These are phyloP conservation scores for Lonicera japonica DNA, from an alignment of 129 eudicot genomes.

Conservation along the genomic window DNA sequence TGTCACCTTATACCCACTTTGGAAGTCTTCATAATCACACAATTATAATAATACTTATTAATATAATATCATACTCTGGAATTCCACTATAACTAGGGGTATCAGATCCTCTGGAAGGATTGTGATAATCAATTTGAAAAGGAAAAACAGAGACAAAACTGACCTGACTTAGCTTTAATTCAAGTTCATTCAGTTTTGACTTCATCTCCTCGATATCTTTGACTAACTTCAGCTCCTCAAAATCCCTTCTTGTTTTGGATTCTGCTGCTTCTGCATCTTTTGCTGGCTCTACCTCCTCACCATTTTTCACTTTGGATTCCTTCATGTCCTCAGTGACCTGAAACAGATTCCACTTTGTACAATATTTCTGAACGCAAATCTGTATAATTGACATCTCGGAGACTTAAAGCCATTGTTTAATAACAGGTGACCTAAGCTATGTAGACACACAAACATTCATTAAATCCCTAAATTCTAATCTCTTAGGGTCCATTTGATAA, in stretches of 20 bases:
- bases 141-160: slow-evolving; percentile 9
- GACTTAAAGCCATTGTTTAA: too few relatives aligned
- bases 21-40: too few relatives aligned
- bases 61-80: too few relatives aligned
- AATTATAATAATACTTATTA: too few relatives aligned
- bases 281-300: slow-evolving; percentile 8
- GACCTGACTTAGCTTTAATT: slow-evolving; percentile 52
- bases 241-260: slow-evolving; percentile 13
- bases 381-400: not conserved
- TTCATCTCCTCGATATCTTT: slow-evolving; percentile 52
- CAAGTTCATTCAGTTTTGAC: slow-evolving; percentile 54
- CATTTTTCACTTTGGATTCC: not conserved
- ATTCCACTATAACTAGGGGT: too few relatives aligned
- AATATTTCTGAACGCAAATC: not conserved
- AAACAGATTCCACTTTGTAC: not conserved
- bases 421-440: too few relatives aligned
- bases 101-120: too few relatives aligned
- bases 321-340: slow-evolving; percentile 19
- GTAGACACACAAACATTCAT: too few relatives aligned
- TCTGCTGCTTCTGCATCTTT: slow-evolving; percentile 10
- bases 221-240: slow-evolving; percentile 26
- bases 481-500: too few relatives aligned
- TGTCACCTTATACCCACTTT: too few relatives aligned
- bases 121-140: too few relatives aligned
- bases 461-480: too few relatives aligned